Evolutionary conservation across 2,329 filamentous ascomycete genomes (phyloP).

Genomic region (Harringtonia lauricola): DNA sequence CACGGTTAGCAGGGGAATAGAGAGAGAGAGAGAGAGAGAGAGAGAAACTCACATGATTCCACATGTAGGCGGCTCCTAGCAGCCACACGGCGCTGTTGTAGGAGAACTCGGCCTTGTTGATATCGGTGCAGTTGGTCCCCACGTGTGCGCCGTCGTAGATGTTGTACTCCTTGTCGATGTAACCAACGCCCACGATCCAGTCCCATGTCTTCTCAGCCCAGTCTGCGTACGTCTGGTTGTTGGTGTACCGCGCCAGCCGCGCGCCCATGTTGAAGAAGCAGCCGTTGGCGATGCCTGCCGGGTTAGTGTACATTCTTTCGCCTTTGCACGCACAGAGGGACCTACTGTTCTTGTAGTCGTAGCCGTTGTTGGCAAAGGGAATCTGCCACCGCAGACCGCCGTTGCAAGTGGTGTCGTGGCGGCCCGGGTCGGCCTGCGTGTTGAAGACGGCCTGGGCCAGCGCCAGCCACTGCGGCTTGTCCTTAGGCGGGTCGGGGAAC

Average conservation of each 20-base stretch:
- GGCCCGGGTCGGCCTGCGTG: conserved; percentile 32
- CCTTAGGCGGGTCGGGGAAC: conserved; percentile 32
- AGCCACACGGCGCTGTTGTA: conserved; percentile 44
- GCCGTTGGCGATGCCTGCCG: conserved; percentile 29
- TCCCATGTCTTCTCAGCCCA: conserved; percentile 45
- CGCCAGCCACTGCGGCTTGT: conserved; percentile 35
- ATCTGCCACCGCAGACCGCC: conserved; percentile 62
- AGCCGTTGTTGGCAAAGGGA: conserved; percentile 50
- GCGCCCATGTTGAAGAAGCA: conserved; percentile 40
- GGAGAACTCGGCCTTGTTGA: conserved; percentile 43
- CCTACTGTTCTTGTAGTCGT: conserved; percentile 47
- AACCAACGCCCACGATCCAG: conserved; percentile 38
- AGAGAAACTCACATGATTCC: conserved; percentile 30
- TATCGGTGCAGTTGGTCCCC: conserved; percentile 36
- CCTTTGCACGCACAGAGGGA: neutral
- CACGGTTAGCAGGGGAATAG: neutral
- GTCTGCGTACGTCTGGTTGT: conserved; percentile 42
- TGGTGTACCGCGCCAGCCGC: conserved; percentile 50
- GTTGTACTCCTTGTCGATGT: conserved; percentile 44
- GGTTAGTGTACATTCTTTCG: neutral
- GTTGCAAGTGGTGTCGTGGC: conserved; percentile 42
- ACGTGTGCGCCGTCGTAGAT: conserved; percentile 47
- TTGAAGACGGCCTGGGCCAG: conserved; percentile 50
- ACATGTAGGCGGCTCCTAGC: conserved; percentile 46
- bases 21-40: neutral